A percentile compares a stretch with the other conserved stretches of the same genome.
These are phyloP conservation scores for Alternaria incomplexa DNA, from an alignment of 2,329 filamentous ascomycete species.

Conservation along the genomic window DNA sequence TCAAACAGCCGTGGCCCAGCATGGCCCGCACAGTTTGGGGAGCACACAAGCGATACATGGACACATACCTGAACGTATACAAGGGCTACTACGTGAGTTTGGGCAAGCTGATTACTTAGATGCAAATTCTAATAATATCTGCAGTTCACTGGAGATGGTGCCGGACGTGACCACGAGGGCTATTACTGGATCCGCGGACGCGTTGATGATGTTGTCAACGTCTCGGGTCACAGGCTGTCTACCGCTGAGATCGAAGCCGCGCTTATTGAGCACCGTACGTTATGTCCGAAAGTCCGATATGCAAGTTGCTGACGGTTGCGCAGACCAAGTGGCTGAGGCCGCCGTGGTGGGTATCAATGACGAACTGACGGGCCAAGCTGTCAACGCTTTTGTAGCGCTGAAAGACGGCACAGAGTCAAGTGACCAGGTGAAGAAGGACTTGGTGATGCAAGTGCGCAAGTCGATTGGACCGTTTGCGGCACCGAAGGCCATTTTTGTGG, in stretches of 20 bases:
- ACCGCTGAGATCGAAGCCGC: constrained; percentile 98
- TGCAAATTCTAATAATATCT: constrained; percentile 25
- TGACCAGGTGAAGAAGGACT: constrained; percentile 88
- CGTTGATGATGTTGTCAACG: constrained; percentile 98
- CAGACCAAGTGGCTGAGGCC: constrained; percentile 82
- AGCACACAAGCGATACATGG: constrained; percentile 97
- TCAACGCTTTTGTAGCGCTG: constrained; percentile 94
- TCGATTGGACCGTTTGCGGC: constrained; percentile 97
- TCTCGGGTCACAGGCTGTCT: constrained; percentile 92
- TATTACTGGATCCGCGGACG: constrained; percentile 99
- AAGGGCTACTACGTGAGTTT: constrained; percentile 90
- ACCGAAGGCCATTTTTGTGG: constrained; percentile 89
- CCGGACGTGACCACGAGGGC: constrained; percentile 93
- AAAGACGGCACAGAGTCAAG: constrained; percentile 80
- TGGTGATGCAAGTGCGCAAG: constrained; percentile 93
- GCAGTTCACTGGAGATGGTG: constrained; percentile 90
- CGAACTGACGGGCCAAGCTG: constrained; percentile 94
- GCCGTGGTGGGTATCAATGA: constrained; percentile 93
- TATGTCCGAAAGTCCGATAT: neutral
- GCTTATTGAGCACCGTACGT: constrained; percentile 81
- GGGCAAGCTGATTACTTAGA: neutral
- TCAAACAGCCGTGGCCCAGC: constrained; percentile 98
- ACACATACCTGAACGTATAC: constrained; percentile 97
- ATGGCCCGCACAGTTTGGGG: constrained; percentile 99
- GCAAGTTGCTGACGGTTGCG: constrained; percentile 26